Conservation (phyloP, 768 basidiomycete species). For the Suillus alpinus region DNA sequence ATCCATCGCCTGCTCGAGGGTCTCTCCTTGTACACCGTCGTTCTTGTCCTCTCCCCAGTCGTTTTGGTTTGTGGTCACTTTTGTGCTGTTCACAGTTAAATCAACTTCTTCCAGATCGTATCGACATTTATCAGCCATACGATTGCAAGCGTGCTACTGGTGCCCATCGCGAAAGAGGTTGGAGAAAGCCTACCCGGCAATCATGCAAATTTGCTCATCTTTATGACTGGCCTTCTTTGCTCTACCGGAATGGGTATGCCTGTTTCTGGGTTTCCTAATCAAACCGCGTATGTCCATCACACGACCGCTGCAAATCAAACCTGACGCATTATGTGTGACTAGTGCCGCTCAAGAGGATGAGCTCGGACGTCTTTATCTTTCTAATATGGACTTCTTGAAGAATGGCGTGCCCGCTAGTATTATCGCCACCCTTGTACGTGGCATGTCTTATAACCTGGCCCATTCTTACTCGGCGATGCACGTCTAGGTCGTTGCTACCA, state of each 20-base stretch:
- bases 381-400: slow-evolving; percentile 86
- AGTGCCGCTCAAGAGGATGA: slow-evolving; percentile 94
- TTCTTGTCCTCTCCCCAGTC: slow-evolving; percentile 63
- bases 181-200: slow-evolving; percentile 70
- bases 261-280: slow-evolving; percentile 98
- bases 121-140: slow-evolving; percentile 98
- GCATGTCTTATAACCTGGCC: neutral
- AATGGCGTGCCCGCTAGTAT: slow-evolving; percentile 94
- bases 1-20: slow-evolving; percentile 62
- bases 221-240: slow-evolving; percentile 90
- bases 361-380: slow-evolving; percentile 83
- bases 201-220: slow-evolving; percentile 82
- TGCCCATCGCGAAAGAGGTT: slow-evolving; percentile 91
- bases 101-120: slow-evolving; percentile 49
- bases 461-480: slow-evolving; percentile 5
- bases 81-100: neutral
- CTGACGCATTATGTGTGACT: slow-evolving; percentile 8
- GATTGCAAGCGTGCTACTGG: slow-evolving; percentile 94
- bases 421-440: slow-evolving; percentile 74
- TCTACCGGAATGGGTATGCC: slow-evolving; percentile 98
- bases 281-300: slow-evolving; percentile 74
- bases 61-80: slow-evolving; percentile 53
- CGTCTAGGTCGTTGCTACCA: slow-evolving; percentile 73
- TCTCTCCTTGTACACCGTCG: slow-evolving; percentile 63
- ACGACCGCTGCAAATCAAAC: neutral